Evolutionary conservation across 2,329 filamentous ascomycete species (phyloP), one percentile per base, ranked within the genome.

Genomic region (Aspergillus calidoustus): DNA sequence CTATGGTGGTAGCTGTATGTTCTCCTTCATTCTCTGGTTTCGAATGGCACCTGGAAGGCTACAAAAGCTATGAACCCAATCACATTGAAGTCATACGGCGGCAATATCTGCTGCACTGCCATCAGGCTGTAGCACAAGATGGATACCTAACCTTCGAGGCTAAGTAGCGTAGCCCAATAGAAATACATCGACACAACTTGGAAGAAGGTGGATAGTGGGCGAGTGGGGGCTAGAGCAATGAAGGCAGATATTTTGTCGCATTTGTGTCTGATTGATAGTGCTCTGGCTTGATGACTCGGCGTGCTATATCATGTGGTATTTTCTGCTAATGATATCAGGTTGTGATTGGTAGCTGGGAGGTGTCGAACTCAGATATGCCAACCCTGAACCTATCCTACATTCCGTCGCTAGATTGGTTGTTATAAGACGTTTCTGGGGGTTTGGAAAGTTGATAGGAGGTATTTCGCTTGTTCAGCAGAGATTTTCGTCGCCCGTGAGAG

Each of bases 21-120:
- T 19, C 7, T 22, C 1, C 19, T 17, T 8, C 19, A 89, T 73
- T 78, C 28, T 1, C 2, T 38, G 9, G 28, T 38, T 34, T 19
- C 19, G 19, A 19, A 19, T 19, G 19, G 19, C 19, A 19, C 19
- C 19, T 19, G 19, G 19, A 19, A 57, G 54, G 54, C 44, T 57
- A 49, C 31, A 57, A 50, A 17, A 49, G 41, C 46, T 49, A 57
- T n/a, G 54, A 57, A n/a, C 48, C 54, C 5, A 44, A 44, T 5
- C 44, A 44, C 13, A 44, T 57, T 28, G 49, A 57, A 7, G 54
- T 44, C 22, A 57, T 57, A 28, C 49, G 54, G 54, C 54, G 44
- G 1, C 19, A 19, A 19, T 19, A 19, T 1, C 19, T 19, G n/a
- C 54, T 57, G 28, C 54, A 57, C 13, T 57, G 49, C 31, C 54